phyloP scores from a whole-genome alignment of 192 early-diverging fungal genomes.

The Diversispora eburnea region DNA sequence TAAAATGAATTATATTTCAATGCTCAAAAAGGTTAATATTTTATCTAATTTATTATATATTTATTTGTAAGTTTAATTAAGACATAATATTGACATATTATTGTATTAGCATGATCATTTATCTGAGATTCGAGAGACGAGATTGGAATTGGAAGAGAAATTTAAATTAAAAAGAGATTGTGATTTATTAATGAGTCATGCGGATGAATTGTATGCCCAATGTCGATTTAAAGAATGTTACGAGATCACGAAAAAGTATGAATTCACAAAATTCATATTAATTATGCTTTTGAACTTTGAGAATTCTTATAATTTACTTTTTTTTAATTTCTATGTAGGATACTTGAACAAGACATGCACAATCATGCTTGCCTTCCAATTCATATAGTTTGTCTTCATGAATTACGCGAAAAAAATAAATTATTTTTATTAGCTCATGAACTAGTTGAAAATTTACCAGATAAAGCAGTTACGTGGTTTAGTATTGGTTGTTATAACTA shows the following conservation, averaged over 20 bases:
- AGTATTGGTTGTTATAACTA: slow-evolving; percentile 79
- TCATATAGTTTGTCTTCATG: slow-evolving; percentile 65
- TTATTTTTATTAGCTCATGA: slow-evolving; percentile 73
- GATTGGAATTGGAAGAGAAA: slow-evolving; percentile 36
- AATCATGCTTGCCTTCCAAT: slow-evolving; percentile 57
- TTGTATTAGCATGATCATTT: slow-evolving; percentile 43
- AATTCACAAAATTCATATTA: neutral
- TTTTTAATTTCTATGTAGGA: slow-evolving; percentile 37
- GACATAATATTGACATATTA: neutral
- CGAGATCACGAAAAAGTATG: slow-evolving; percentile 47
- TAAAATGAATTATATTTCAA: slow-evolving; percentile 54
- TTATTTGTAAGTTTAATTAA: neutral
- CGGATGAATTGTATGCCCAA: slow-evolving; percentile 53
- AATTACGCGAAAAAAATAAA: slow-evolving; percentile 58
- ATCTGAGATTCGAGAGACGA: slow-evolving; percentile 42
- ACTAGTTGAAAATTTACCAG: slow-evolving; percentile 61
- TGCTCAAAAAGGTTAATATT: slow-evolving; percentile 55
- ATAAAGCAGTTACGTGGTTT: slow-evolving; percentile 63
- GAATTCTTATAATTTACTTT: slow-evolving; percentile 1
- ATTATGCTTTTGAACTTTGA: neutral
- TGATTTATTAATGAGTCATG: slow-evolving; percentile 50
- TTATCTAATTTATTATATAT: neutral
- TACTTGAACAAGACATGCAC: slow-evolving; percentile 55
- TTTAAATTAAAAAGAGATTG: slow-evolving; percentile 45
- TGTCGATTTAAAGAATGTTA: slow-evolving; percentile 47